A percentile compares a stretch with the other conserved stretches of the same genome.
phyloP scores from a whole-genome alignment of 768 basidiomycete species.

The Naematelia aurantialba region DNA sequence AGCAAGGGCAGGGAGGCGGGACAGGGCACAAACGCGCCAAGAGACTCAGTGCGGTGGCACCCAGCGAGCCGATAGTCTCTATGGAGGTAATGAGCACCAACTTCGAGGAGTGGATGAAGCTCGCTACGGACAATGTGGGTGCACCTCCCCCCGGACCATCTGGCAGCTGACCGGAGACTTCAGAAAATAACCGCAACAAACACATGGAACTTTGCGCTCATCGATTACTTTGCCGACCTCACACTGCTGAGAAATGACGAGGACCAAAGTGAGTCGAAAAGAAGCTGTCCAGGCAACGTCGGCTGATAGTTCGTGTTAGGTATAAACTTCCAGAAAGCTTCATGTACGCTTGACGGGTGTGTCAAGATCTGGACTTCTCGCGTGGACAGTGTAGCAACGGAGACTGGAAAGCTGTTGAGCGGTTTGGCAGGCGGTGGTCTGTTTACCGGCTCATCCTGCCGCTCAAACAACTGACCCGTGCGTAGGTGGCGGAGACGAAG shows the following conservation, averaged over 20 bases:
- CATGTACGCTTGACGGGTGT: conserved; percentile 93
- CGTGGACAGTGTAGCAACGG: conserved; percentile 93
- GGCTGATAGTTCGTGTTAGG: conserved; percentile 28
- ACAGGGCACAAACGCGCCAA: conserved; percentile 49
- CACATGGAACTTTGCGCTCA: conserved; percentile 95
- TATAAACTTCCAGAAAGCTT: conserved; percentile 99
- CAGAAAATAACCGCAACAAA: conserved; percentile 99
- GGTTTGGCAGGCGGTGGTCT: conserved; percentile 57
- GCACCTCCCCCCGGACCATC: not conserved
- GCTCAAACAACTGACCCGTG: not conserved
- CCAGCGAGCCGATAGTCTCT: conserved; percentile 47
- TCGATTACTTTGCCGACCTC: conserved; percentile 99
- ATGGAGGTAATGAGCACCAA: conserved; percentile 85
- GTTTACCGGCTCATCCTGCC: not conserved
- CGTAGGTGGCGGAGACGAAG: conserved; percentile 55
- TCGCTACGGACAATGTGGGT: conserved; percentile 92
- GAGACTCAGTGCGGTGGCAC: conserved; percentile 40
- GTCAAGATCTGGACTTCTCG: conserved; percentile 99
- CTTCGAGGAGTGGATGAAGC: conserved; percentile 99
- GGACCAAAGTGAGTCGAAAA: conserved; percentile 55
- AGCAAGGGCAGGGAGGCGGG: too few species aligned
- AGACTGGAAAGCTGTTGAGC: conserved; percentile 89
- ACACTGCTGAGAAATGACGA: conserved; percentile 88
- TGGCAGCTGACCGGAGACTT: not conserved
- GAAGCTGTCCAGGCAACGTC: not conserved